Evolutionary conservation across 1,139 yeast genomes (phyloP).

Genomic region (Diutina scorzettiae): DNA sequence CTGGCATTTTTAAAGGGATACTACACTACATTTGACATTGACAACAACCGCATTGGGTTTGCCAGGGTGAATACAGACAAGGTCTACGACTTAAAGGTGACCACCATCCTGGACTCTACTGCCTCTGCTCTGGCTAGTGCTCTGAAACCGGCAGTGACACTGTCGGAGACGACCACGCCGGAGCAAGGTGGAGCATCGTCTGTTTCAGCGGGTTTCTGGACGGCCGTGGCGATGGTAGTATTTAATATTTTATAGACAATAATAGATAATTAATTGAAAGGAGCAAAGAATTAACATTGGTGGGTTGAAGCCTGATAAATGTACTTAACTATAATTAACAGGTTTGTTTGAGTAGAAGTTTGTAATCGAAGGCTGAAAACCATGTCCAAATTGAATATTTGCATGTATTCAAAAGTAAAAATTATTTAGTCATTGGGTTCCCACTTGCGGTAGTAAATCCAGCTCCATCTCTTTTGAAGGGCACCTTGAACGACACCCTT

Average conservation of each 20-base stretch:
- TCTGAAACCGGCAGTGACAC: background rate
- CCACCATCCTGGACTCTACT: background rate
- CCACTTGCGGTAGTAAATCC: background rate
- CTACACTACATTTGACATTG: slow-evolving; percentile 50
- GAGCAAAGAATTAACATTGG: background rate
- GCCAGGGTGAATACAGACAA: slow-evolving; percentile 8
- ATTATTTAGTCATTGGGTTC: background rate
- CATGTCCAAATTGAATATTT: background rate
- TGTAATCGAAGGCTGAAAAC: background rate
- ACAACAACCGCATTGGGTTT: slow-evolving; percentile 37
- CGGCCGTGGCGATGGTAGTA: background rate
- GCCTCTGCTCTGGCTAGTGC: background rate
- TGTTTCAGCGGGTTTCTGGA: slow-evolving; percentile 4
- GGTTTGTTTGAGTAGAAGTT: background rate
- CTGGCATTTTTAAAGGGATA: slow-evolving; percentile 46
- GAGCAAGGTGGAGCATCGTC: background rate
- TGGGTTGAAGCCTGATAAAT: background rate
- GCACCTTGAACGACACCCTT: background rate
- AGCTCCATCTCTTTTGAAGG: background rate
- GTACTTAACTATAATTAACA: background rate
- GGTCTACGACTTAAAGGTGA: slow-evolving; percentile 6
- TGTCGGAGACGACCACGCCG: background rate
- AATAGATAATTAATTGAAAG: background rate
- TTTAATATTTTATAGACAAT: background rate
- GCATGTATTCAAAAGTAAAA: background rate